Conservation (phyloP, 257 asterid genomes). For the Linderniella brevidens region DNA sequence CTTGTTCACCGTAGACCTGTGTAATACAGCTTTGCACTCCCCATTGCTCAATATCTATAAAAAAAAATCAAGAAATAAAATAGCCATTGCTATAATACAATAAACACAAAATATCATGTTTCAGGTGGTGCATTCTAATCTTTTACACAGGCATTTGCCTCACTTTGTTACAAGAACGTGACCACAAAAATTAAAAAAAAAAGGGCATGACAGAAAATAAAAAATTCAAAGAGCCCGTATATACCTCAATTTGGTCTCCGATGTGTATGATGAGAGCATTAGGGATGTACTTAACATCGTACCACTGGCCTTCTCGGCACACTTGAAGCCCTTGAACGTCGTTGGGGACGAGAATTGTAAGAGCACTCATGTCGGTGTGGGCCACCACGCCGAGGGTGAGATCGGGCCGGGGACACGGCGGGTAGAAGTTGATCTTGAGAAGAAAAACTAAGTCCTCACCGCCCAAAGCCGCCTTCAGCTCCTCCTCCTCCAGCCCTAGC, state of each 20-base stretch:
- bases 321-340: constrained; percentile 87
- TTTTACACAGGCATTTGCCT: too few relatives aligned
- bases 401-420: constrained; percentile 88
- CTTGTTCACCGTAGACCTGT: constrained; percentile 37
- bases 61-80: not conserved
- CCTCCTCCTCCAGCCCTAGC: constrained; percentile 37
- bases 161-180: too few relatives aligned
- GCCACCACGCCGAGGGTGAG: constrained; percentile 82
- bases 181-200: not conserved
- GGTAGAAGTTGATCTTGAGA: constrained; percentile 72
- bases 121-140: too few relatives aligned
- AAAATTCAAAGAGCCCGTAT: not conserved
- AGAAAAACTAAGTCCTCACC: constrained; percentile 40
- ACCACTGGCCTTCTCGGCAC: constrained; percentile 47
- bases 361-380: constrained; percentile 65
- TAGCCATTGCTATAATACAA: not conserved
- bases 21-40: constrained; percentile 38
- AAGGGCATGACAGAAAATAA: not conserved
- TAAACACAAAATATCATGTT: too few relatives aligned
- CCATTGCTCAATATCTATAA: constrained; percentile 61
- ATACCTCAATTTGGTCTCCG: constrained; percentile 86
- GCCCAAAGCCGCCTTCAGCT: constrained; percentile 35
- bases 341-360: constrained; percentile 71
- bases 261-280: constrained; percentile 74
- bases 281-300: constrained; percentile 62